Evolutionary conservation across 805 yeast species (phyloP).

Genomic region (Torulaspora franciscae): DNA sequence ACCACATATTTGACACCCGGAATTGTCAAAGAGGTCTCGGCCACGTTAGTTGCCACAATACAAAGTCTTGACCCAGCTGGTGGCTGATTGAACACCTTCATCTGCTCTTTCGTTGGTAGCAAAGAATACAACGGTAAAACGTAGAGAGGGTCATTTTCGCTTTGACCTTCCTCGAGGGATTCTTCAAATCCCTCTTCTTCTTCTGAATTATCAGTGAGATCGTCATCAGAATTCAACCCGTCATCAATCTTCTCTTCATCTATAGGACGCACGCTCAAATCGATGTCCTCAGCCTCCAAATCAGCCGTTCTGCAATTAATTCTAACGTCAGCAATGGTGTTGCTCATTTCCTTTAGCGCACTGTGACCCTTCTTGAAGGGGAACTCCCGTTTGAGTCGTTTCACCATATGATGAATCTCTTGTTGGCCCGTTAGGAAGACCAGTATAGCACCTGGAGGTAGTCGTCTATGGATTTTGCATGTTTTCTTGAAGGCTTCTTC

Average conservation of each 20-base stretch:
- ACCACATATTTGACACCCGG: conserved; percentile 94
- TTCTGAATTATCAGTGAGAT: conserved; percentile 37
- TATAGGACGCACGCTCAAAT: conserved; percentile 49
- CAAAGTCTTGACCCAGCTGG: conserved; percentile 84
- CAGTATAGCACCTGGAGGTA: conserved; percentile 93
- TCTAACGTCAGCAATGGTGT: conserved; percentile 42
- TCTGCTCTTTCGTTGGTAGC: conserved; percentile 89
- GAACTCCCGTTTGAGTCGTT: conserved; percentile 60
- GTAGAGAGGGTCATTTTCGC: conserved; percentile 71
- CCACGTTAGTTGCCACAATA: conserved; percentile 94
- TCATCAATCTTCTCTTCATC: conserved; percentile 36
- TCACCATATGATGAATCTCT: conserved; percentile 77
- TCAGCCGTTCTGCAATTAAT: conserved; percentile 57
- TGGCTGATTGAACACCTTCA: conserved; percentile 83
- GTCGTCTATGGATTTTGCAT: conserved; percentile 73
- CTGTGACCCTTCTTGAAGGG: conserved; percentile 41
- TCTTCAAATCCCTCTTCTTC: conserved; percentile 66
- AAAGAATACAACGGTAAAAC: conserved; percentile 91
- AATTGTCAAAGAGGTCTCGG: conserved; percentile 94
- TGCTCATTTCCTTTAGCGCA: conserved; percentile 28
- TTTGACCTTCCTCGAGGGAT: conserved; percentile 61
- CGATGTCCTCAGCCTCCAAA: conserved; percentile 85
- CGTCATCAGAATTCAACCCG: conserved; percentile 31
- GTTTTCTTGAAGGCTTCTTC: conserved; percentile 85
- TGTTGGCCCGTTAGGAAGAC: conserved; percentile 92